phyloP scores from a whole-genome alignment of 1,284 basidiomycete genomes.

The Trametes versicolor region DNA sequence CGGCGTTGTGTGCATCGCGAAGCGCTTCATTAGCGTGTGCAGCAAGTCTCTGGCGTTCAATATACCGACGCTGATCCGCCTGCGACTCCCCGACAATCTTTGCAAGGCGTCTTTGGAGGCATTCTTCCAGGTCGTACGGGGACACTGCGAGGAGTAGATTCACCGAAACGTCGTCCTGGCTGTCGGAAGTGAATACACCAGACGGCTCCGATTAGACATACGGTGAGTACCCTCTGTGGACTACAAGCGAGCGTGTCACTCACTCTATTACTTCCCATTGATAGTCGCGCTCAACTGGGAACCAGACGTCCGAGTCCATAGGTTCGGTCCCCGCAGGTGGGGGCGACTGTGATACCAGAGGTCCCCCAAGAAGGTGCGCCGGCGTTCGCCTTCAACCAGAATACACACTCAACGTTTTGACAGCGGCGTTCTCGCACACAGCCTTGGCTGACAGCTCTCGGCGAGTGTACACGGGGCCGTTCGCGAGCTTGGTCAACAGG shows the following conservation, averaged over 20 bases:
- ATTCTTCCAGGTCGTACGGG: too few relatives aligned
- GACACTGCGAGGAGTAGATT: too few relatives aligned
- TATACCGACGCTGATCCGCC: constrained; percentile 21
- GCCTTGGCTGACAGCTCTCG: background rate
- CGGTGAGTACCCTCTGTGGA: too few relatives aligned
- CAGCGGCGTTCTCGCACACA: background rate
- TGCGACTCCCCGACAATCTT: background rate
- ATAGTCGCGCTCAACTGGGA: too few relatives aligned
- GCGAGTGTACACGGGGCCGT: background rate
- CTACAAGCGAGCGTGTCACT: too few relatives aligned
- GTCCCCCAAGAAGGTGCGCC: background rate
- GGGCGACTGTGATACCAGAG: too few relatives aligned
- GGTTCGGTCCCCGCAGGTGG: too few relatives aligned
- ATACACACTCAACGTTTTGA: constrained; percentile 7
- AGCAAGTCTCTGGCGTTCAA: constrained; percentile 12
- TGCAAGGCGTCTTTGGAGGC: background rate
- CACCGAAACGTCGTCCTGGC: too few relatives aligned
- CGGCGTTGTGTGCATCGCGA: background rate
- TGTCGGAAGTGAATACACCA: too few relatives aligned
- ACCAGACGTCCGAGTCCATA: too few relatives aligned
- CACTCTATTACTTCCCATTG: too few relatives aligned
- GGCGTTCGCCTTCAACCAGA: background rate
- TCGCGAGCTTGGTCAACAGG: constrained; percentile 1
- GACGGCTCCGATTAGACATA: too few relatives aligned
- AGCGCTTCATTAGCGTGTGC: constrained; percentile 4